phyloP scores from a whole-genome alignment of 257 asterid species.

The Anisodus acutangulus region DNA sequence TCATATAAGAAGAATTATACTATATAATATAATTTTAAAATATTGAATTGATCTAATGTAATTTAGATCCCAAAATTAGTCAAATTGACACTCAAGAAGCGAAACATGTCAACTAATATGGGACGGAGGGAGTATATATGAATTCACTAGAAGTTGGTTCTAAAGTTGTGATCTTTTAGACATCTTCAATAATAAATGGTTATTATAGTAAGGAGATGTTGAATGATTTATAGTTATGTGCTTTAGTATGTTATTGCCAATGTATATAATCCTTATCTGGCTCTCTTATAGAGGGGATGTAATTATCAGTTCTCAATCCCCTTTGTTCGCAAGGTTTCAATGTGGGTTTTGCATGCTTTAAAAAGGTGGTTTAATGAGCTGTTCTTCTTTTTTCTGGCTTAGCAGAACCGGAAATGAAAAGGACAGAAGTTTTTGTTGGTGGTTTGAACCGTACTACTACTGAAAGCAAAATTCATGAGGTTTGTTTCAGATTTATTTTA shows the following conservation, averaged over 20 bases:
- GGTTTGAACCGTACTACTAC: slow-evolving; percentile 68
- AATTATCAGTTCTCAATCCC: background rate
- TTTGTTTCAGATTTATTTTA: slow-evolving; percentile 35
- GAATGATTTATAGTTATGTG: background rate
- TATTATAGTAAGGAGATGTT: background rate
- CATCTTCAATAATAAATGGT: background rate
- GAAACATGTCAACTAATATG: too few species aligned
- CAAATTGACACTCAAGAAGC: too few species aligned
- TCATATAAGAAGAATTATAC: too few species aligned
- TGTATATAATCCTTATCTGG: background rate
- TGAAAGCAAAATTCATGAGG: slow-evolving; percentile 72
- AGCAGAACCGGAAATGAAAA: slow-evolving; percentile 44
- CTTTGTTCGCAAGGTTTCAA: background rate
- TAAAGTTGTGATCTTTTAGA: background rate
- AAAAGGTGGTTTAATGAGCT: background rate
- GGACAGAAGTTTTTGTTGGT: slow-evolving; percentile 85
- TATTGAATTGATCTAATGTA: too few species aligned
- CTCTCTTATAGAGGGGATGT: background rate
- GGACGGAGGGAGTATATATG: too few species aligned
- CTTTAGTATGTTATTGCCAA: background rate
- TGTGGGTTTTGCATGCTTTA: background rate
- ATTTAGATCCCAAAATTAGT: too few species aligned
- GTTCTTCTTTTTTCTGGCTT: background rate
- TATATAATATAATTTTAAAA: too few species aligned
- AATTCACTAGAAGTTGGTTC: slow-evolving; percentile 4